phyloP scores from a whole-genome alignment of 345 rosid species.

The Populus euphratica region DNA sequence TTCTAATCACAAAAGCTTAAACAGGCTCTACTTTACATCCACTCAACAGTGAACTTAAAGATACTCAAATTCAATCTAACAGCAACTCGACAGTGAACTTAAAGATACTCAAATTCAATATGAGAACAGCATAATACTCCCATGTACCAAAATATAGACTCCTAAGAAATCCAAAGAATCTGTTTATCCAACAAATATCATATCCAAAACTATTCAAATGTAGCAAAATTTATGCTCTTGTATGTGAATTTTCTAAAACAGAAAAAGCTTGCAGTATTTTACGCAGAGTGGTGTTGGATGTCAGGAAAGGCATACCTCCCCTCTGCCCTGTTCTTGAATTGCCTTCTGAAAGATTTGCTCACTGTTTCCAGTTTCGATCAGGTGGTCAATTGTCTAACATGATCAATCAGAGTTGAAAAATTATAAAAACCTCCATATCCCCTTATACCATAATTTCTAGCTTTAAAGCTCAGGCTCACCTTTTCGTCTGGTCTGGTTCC shows the following conservation, averaged over 20 bases:
- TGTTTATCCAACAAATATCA: too few species aligned
- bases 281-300: background rate
- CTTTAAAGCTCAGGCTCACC: constrained; percentile 36
- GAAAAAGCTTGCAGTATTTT: background rate
- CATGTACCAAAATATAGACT: too few species aligned
- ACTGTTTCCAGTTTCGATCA: constrained; percentile 91
- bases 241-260: background rate
- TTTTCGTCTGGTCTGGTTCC: constrained; percentile 69
- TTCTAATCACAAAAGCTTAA: too few species aligned
- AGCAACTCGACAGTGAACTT: too few species aligned
- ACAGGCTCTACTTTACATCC: too few species aligned
- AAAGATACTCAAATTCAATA: too few species aligned
- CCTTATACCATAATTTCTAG: constrained; percentile 8
- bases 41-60: too few species aligned
- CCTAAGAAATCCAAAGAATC: too few species aligned
- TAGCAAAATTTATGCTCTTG: background rate
- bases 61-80: too few species aligned
- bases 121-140: too few species aligned
- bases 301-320: constrained; percentile 50
- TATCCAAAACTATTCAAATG: too few species aligned
- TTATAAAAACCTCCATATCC: constrained; percentile 22
- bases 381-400: constrained; percentile 67
- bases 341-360: constrained; percentile 94
- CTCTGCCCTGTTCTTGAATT: constrained; percentile 87
- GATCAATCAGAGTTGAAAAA: constrained; percentile 3